Evolutionary conservation across 2,329 filamentous ascomycete species (phyloP).

Genomic region (Truncatella angustata): DNA sequence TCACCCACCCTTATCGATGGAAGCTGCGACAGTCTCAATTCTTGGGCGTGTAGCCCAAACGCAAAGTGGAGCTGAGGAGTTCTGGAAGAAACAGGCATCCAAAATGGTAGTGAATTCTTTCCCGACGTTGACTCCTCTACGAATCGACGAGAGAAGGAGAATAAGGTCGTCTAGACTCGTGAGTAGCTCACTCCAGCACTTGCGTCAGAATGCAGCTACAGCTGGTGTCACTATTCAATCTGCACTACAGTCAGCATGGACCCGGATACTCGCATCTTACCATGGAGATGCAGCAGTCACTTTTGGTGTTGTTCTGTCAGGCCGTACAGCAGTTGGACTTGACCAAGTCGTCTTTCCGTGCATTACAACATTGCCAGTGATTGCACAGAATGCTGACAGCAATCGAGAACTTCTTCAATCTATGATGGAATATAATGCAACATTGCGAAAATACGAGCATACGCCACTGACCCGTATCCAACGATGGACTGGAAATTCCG

Average conservation of each 20-base stretch:
- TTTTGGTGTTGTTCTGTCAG: slow-evolving; percentile 80
- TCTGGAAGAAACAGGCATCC: slow-evolving; percentile 62
- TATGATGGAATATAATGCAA: slow-evolving; percentile 65
- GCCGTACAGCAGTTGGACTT: slow-evolving; percentile 62
- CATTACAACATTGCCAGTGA: slow-evolving; percentile 75
- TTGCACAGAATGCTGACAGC: slow-evolving; percentile 52
- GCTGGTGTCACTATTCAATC: slow-evolving; percentile 73
- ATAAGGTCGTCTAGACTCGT: slow-evolving; percentile 36
- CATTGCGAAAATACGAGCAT: slow-evolving; percentile 68
- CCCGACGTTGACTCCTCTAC: slow-evolving; percentile 69
- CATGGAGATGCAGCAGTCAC: slow-evolving; percentile 70
- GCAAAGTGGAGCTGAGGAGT: slow-evolving; percentile 36
- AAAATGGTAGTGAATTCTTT: slow-evolving; percentile 65
- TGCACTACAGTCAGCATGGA: slow-evolving; percentile 75
- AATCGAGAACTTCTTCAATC: slow-evolving; percentile 57
- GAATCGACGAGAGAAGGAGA: slow-evolving; percentile 32
- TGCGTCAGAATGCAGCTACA: slow-evolving; percentile 56
- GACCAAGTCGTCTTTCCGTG: slow-evolving; percentile 69
- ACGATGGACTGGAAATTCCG: slow-evolving; percentile 64
- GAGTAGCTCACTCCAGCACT: slow-evolving; percentile 33
- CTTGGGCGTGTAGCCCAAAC: background rate
- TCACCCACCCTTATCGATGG: background rate
- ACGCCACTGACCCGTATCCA: slow-evolving; percentile 71
- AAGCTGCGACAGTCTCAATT: background rate
- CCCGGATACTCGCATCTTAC: slow-evolving; percentile 71